Base-by-base conservation (phyloP, 345 rosid genomes). In the Euphorbia lathyris region DNA sequence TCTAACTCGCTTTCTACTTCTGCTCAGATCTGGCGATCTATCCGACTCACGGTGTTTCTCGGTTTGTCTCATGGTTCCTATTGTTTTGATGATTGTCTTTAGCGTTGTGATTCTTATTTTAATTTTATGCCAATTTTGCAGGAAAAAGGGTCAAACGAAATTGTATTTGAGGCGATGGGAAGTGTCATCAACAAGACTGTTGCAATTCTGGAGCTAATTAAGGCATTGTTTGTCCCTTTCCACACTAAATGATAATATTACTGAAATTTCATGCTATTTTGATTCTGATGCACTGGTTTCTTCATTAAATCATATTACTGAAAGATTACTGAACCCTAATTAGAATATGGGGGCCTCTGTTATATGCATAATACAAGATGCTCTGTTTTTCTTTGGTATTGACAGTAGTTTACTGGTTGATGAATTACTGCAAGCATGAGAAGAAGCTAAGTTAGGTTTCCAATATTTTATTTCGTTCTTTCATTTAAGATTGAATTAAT, bases 141-240 rank as follows among this genome's bases (percentile, higher is more conserved):
- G 99, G 97, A 95, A 17, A 95, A 85, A 67, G 90, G 87, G 13
- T 81, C 93, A 3, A 77, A 82, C 76, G 96, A 88, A 74, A 83
- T 94, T 74, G 85, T 88, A 23, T 85, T 94, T 77, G 92, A 94
- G 89, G 99, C 99, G 47, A 94, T 94, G 99, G 99, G 97, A 68
- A 85, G 90, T 79, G 99, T 97, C 77, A 94, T 94, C 75, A 94
- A 88, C 81, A 94, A 94, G 83, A 92, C 92, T 69, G 97, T 94
- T 63, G 84, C 90, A 23, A 94, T 90, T 19, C 97, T 85, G 84
- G 99, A 94, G 85, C 80, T 94, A 23, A 85, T 94, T 47, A 92
- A 92, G 92, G 99, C 90, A 73, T 53, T 67, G 10, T 20, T 67
- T 9, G 5, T n/a, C n/a, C n/a, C n/a, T n/a, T n/a, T n/a, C n/a